Percentiles rank a stretch among this genome's conserved stretches.
These are phyloP conservation scores for Solanum megistacrolobum DNA, from an alignment of 257 asterid species.

Conservation along the genomic window DNA sequence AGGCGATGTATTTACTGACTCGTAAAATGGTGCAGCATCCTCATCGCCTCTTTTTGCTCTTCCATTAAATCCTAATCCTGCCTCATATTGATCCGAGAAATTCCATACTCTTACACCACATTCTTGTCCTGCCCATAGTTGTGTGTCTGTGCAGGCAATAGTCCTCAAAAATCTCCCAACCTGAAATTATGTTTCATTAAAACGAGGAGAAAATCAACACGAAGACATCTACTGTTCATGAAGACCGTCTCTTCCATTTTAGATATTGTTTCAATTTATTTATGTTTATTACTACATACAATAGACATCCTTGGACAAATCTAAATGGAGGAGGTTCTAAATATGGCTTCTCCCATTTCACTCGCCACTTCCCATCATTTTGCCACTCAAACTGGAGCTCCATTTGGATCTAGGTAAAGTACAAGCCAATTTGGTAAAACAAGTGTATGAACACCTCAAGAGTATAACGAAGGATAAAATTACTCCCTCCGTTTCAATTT, in stretches of 20 bases:
- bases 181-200: conserved; percentile 1
- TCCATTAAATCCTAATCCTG: conserved; percentile 59
- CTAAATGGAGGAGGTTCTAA: neutral
- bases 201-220: neutral
- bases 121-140: conserved; percentile 95
- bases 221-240: neutral
- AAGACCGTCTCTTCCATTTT: neutral
- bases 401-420: neutral
- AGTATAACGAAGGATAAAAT: neutral
- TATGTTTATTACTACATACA: neutral
- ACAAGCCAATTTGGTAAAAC: neutral
- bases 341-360: neutral
- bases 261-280: neutral
- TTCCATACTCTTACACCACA: conserved; percentile 91
- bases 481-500: neutral
- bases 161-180: conserved; percentile 73
- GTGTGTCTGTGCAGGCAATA: conserved; percentile 66
- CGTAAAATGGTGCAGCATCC: conserved; percentile 86
- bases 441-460: neutral
- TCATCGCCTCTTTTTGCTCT: conserved; percentile 83
- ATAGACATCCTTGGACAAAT: neutral
- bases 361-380: neutral
- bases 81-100: conserved; percentile 55
- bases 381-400: neutral
- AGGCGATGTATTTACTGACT: conserved; percentile 62